These are phyloP conservation scores for Gomphus bonarii DNA, from an alignment of 1,284 basidiomycete species.

Conservation along the genomic window DNA sequence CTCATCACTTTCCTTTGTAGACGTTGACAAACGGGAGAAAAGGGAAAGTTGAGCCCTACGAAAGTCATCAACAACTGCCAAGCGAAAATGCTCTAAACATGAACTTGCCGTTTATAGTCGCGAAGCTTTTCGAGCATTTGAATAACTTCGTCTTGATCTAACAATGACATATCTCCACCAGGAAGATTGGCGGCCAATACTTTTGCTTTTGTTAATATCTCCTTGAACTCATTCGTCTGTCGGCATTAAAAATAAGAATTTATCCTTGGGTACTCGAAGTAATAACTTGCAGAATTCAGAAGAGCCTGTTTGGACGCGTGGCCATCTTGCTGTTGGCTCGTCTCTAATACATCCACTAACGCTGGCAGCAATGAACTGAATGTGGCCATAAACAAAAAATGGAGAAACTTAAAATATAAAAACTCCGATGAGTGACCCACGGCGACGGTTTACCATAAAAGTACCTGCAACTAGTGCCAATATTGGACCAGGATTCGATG, in stretches of 20 bases:
- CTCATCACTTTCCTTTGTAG: neutral
- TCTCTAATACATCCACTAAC: conserved; percentile 9
- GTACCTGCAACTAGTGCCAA: conserved; percentile 97
- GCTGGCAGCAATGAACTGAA: conserved; percentile 11
- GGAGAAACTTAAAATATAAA: neutral
- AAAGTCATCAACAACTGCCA: neutral
- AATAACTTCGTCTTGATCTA: conserved; percentile 15
- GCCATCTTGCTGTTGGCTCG: conserved; percentile 9
- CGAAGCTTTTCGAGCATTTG: conserved; percentile 14
- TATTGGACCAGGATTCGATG: conserved; percentile 98
- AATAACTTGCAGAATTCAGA: conserved; percentile 7
- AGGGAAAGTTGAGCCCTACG: neutral
- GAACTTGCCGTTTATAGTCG: conserved; percentile 13
- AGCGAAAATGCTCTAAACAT: neutral
- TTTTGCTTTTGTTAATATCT: conserved; percentile 12
- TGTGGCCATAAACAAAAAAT: neutral
- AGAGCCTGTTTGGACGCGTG: conserved; percentile 9
- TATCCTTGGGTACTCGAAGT: neutral
- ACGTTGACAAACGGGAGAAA: neutral
- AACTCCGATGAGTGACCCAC: conserved; percentile 1
- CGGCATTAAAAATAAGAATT: neutral
- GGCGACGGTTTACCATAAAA: conserved; percentile 48
- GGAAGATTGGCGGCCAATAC: conserved; percentile 12
- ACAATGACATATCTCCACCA: conserved; percentile 14
- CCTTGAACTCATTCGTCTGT: conserved; percentile 16